Conservation (phyloP, 192 early-diverging fungal species). For the Dissophora ornata region DNA sequence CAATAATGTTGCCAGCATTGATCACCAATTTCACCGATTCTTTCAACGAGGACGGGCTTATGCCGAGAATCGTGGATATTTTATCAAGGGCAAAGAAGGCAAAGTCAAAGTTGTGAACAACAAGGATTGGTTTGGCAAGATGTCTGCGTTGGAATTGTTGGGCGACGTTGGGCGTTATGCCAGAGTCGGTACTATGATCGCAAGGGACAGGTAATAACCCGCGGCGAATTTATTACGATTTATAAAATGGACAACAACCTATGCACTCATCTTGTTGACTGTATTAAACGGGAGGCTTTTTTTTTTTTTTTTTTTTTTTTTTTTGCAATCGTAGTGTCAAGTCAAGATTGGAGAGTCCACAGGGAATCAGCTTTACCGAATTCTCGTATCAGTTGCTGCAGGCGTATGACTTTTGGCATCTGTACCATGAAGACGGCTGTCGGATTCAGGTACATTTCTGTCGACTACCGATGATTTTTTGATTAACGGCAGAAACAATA, state of each 20-base stretch:
- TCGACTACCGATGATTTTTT: not conserved
- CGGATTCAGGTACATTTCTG: constrained; percentile 69
- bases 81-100: constrained; percentile 12
- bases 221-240: too few relatives aligned
- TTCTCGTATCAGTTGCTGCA: constrained; percentile 97
- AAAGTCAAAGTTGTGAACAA: constrained; percentile 80
- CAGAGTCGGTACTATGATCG: constrained; percentile 86
- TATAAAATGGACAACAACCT: too few relatives aligned
- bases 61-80: constrained; percentile 54
- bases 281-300: too few relatives aligned
- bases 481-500: too few relatives aligned
- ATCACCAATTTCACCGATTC: constrained; percentile 76
- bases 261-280: too few relatives aligned
- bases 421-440: constrained; percentile 73
- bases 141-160: constrained; percentile 83
- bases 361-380: constrained; percentile 96
- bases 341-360: constrained; percentile 76
- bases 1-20: constrained; percentile 74
- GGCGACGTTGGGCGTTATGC: constrained; percentile 81
- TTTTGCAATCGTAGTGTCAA: constrained; percentile 77
- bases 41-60: constrained; percentile 67
- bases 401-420: constrained; percentile 92
- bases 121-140: constrained; percentile 78
- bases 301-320: constrained; percentile 1
- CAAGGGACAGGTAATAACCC: constrained; percentile 83